phyloP scores from a whole-genome alignment of 2,329 filamentous ascomycete genomes.

The Claviceps sp. region DNA sequence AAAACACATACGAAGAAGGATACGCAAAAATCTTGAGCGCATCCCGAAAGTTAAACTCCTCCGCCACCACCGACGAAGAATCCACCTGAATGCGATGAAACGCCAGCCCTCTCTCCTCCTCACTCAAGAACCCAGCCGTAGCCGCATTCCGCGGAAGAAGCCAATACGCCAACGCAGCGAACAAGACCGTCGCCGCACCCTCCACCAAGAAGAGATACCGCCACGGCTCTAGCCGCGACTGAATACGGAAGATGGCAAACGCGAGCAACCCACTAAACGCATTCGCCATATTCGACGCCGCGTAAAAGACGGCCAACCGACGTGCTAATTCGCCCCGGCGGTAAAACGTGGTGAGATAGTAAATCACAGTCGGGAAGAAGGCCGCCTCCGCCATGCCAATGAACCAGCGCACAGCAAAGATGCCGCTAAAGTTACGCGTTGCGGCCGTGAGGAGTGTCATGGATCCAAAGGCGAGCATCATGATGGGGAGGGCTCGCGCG shows the following conservation, averaged over 20 bases:
- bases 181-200: conserved; percentile 42
- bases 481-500: conserved; percentile 49
- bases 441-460: conserved; percentile 48
- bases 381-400: conserved; percentile 42
- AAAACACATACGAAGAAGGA: conserved; percentile 34
- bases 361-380: conserved; percentile 40
- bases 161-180: conserved; percentile 51
- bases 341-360: conserved; percentile 40
- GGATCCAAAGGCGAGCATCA: conserved; percentile 61
- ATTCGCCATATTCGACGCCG: conserved; percentile 59
- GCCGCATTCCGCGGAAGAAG: conserved; percentile 54
- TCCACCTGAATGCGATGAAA: conserved; percentile 65
- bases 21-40: conserved; percentile 37
- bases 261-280: conserved; percentile 35
- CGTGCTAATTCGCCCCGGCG: conserved; percentile 31
- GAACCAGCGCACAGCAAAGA: conserved; percentile 36
- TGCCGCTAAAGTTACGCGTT: conserved; percentile 33
- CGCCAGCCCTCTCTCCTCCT: conserved; percentile 54
- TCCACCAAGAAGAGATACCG: conserved; percentile 42
- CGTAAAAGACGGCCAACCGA: conserved; percentile 55
- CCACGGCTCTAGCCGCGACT: conserved; percentile 27
- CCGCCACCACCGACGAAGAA: conserved; percentile 47
- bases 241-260: conserved; percentile 35
- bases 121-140: conserved; percentile 50
- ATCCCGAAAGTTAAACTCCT: conserved; percentile 37